Conservation (phyloP, 306 rosid genomes). For the Vicia sativa region DNA sequence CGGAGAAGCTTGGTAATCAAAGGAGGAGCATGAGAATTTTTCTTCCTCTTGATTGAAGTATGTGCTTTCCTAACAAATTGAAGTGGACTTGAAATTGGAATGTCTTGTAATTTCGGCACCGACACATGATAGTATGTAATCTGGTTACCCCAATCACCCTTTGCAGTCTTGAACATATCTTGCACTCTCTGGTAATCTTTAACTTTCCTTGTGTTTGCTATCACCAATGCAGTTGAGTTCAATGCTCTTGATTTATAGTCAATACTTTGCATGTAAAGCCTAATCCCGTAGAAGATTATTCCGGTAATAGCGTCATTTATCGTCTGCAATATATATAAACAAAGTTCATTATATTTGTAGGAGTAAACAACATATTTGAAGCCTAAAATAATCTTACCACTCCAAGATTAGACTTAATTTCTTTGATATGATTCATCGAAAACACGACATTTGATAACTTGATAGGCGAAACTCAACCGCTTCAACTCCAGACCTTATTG, state of each 20-base stretch:
- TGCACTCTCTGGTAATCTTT: constrained; percentile 14
- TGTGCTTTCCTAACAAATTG: constrained; percentile 25
- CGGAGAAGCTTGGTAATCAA: background rate
- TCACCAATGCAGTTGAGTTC: constrained; percentile 12
- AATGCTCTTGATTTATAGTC: constrained; percentile 22
- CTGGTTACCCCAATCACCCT: constrained; percentile 32
- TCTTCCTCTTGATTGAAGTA: constrained; percentile 25
- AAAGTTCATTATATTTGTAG: background rate
- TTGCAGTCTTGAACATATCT: constrained; percentile 30
- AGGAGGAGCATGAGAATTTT: constrained; percentile 12
- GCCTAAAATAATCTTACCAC: constrained; percentile 23
- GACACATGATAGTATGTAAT: constrained; percentile 7
- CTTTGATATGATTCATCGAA: constrained; percentile 27
- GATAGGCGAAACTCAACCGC: background rate
- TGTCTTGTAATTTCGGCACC: constrained; percentile 21
- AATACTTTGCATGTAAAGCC: constrained; percentile 30
- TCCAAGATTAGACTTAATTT: constrained; percentile 35
- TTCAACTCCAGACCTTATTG: constrained; percentile 25
- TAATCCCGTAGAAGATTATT: constrained; percentile 30
- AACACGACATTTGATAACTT: constrained; percentile 15
- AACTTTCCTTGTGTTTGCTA: constrained; percentile 14
- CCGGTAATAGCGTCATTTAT: constrained; percentile 34
- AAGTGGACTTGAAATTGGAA: constrained; percentile 10
- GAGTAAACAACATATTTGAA: background rate
- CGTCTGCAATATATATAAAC: constrained; percentile 22